These are phyloP conservation scores for Chimonanthus salicifolius DNA, from an alignment of 164 flowering plant genomes.

Conservation along the genomic window DNA sequence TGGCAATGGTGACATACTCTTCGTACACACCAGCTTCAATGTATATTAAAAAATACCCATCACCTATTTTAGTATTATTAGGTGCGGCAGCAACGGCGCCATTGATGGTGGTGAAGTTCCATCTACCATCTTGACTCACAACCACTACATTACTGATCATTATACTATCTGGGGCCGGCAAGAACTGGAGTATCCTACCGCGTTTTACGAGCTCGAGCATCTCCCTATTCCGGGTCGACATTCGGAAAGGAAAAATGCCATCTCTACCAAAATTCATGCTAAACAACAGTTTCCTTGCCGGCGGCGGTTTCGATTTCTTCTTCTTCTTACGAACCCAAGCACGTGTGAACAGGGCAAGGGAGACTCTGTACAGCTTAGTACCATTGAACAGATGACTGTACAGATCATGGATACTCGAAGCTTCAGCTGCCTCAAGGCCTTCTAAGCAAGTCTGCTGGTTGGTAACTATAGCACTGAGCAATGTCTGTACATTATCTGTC, in stretches of 20 bases:
- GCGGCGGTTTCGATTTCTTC: not conserved
- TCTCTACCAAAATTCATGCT: not conserved
- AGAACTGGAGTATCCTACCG: conserved; percentile 7
- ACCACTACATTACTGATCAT: conserved; percentile 14
- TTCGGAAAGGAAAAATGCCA: conserved; percentile 13
- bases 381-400: conserved; percentile 15
- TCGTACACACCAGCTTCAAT: conserved; percentile 38
- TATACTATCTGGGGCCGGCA: not conserved
- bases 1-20: conserved; percentile 42
- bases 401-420: conserved; percentile 6
- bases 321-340: conserved; percentile 15
- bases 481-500: conserved; percentile 28
- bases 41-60: conserved; percentile 38
- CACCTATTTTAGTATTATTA: conserved; percentile 11
- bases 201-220: conserved; percentile 8
- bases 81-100: conserved; percentile 34
- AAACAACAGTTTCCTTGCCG: conserved; percentile 1
- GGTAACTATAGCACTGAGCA: conserved; percentile 29
- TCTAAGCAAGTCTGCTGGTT: conserved; percentile 34
- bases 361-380: conserved; percentile 17
- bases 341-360: conserved; percentile 20
- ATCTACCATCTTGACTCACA: conserved; percentile 17
- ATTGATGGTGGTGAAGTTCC: conserved; percentile 17
- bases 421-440: conserved; percentile 13
- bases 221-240: conserved; percentile 7